Conservation (phyloP, 495 filamentous ascomycete genomes). For the Xylaria telfairii region DNA sequence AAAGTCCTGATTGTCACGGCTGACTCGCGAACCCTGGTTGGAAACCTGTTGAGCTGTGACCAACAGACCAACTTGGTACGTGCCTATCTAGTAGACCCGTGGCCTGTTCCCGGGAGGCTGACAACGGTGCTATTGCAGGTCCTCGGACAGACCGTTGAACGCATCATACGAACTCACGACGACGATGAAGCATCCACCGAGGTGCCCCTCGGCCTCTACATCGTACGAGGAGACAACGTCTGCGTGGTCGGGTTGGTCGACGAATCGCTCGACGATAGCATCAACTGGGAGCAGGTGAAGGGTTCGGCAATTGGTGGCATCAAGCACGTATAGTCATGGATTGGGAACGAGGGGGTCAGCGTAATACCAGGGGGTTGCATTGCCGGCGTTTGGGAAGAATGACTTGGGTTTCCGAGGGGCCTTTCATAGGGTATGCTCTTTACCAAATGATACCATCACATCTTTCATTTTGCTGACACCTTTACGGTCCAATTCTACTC, state of each 20-base stretch:
- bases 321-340: conserved; percentile 60
- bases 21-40: conserved; percentile 88
- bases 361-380: conserved; percentile 2
- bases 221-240: conserved; percentile 94
- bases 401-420: conserved; percentile 22
- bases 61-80: conserved; percentile 86
- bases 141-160: conserved; percentile 81
- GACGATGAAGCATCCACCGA: conserved; percentile 82
- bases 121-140: conserved; percentile 50
- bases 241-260: conserved; percentile 89
- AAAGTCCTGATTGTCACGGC: conserved; percentile 90
- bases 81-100: not conserved
- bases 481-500: conserved; percentile 32
- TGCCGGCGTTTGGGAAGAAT: conserved; percentile 28
- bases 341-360: not conserved
- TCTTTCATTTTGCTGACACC: conserved; percentile 36
- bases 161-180: conserved; percentile 83
- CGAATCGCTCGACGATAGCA: conserved; percentile 82
- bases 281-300: conserved; percentile 89
- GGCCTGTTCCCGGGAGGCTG: not conserved
- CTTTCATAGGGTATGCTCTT: conserved; percentile 43
- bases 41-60: conserved; percentile 84
- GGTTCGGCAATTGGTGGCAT: conserved; percentile 83
- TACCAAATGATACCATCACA: conserved; percentile 39
- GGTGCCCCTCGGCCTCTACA: conserved; percentile 84